These are phyloP conservation scores for Pleurotus tuoliensis DNA, from an alignment of 768 basidiomycete genomes.

Conservation along the genomic window DNA sequence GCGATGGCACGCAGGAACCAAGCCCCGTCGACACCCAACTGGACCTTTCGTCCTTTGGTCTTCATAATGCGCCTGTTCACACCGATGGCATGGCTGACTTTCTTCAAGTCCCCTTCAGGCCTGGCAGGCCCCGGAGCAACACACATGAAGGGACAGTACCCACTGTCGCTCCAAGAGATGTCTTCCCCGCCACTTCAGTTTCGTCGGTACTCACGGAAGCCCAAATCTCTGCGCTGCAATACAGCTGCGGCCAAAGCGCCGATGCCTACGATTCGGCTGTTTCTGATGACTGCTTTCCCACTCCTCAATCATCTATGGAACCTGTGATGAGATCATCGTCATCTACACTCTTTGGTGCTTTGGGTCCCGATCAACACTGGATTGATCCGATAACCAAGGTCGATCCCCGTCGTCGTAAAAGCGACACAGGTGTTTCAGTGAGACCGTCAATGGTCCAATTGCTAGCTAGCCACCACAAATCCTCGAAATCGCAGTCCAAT, in stretches of 20 bases:
- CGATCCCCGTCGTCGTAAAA: slow-evolving; percentile 6
- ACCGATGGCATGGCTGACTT: background rate
- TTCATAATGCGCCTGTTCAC: background rate
- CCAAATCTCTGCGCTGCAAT: background rate
- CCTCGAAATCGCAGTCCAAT: no score
- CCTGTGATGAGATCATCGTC: slow-evolving; percentile 2
- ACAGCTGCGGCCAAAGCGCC: background rate
- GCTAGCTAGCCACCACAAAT: background rate
- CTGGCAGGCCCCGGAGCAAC: slow-evolving; percentile 3
- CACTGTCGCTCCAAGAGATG: slow-evolving; percentile 3
- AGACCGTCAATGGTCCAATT: background rate
- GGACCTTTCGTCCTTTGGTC: background rate
- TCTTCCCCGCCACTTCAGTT: background rate
- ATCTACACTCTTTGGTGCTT: slow-evolving; percentile 1
- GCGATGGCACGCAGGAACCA: background rate
- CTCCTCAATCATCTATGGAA: slow-evolving; percentile 1
- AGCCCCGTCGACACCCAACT: slow-evolving; percentile 4
- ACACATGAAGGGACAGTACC: slow-evolving; percentile 3
- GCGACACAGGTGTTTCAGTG: background rate
- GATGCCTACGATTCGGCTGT: background rate
- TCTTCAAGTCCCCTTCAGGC: slow-evolving; percentile 15
- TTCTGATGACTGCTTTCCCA: slow-evolving; percentile 1
- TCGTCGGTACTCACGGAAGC: background rate
- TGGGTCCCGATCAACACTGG: background rate
- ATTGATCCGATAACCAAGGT: background rate